Evolutionary conservation across 139 green algal genomes (phyloP).

Genomic region (Raphidocelis subcapitata): DNA sequence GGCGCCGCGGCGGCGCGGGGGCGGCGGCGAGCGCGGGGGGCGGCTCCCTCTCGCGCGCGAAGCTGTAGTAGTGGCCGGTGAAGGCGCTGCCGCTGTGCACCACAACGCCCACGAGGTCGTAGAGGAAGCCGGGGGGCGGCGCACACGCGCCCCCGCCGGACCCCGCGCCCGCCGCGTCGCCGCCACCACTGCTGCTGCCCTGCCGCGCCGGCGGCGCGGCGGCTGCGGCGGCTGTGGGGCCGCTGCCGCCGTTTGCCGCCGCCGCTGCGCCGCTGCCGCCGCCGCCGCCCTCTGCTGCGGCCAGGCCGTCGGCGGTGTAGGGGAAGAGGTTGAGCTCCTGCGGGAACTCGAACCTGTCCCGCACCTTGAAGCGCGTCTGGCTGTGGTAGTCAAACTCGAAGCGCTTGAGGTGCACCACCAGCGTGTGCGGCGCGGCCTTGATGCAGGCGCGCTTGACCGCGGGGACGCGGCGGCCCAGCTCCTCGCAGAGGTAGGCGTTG

Average conservation of each 20-base stretch:
- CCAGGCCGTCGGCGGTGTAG: slow-evolving; percentile 81
- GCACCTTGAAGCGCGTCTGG: slow-evolving; percentile 74
- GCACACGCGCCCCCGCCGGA: not conserved
- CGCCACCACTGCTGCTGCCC: slow-evolving; percentile 10
- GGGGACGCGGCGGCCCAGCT: slow-evolving; percentile 71
- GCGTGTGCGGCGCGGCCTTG: slow-evolving; percentile 67
- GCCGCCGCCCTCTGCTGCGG: slow-evolving; percentile 34
- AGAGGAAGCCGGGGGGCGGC: slow-evolving; percentile 55
- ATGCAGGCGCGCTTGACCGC: slow-evolving; percentile 79
- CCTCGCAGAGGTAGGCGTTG: slow-evolving; percentile 87
- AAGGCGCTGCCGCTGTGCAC: slow-evolving; percentile 92
- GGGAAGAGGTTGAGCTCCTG: slow-evolving; percentile 78
- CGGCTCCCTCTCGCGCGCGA: slow-evolving; percentile 71
- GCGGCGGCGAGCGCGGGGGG: not conserved
- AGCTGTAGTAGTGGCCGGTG: slow-evolving; percentile 96
- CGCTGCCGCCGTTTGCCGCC: not conserved
- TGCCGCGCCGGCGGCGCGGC: not conserved
- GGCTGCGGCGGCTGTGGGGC: not conserved
- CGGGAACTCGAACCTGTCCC: slow-evolving; percentile 89
- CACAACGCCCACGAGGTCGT: slow-evolving; percentile 86
- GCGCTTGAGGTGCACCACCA: slow-evolving; percentile 85
- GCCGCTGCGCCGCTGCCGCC: not conserved
- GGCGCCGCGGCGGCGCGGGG: not conserved
- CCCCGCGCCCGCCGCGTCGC: not conserved
- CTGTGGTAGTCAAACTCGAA: slow-evolving; percentile 88